phyloP scores from a whole-genome alignment of 148 eudicot genomes.

The Tetragonia tetragonoides region DNA sequence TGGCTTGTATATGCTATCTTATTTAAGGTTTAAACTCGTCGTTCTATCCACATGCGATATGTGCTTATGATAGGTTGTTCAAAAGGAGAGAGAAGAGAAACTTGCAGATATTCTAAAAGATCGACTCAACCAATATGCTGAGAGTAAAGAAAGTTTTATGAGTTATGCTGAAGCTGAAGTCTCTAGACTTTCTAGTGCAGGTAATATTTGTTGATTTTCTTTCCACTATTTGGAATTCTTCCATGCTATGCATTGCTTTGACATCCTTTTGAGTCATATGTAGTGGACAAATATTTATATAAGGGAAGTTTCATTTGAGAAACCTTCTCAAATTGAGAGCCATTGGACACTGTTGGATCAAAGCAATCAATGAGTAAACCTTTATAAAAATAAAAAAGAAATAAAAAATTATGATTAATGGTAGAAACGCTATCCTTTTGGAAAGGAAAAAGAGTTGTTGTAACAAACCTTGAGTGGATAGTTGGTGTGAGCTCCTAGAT shows the following conservation, averaged over 20 bases:
- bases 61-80: constrained; percentile 57
- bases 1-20: background rate
- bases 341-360: too few relatives aligned
- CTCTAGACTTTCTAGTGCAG: constrained; percentile 85
- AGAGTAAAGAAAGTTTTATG: constrained; percentile 74
- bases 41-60: constrained; percentile 5
- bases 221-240: background rate
- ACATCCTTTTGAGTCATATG: background rate
- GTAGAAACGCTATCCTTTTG: too few relatives aligned
- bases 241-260: background rate
- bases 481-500: too few relatives aligned
- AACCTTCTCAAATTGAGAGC: too few relatives aligned
- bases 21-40: constrained; percentile 4
- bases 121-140: constrained; percentile 80
- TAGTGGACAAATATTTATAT: background rate
- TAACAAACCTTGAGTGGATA: too few relatives aligned
- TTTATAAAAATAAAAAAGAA: too few relatives aligned
- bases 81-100: constrained; percentile 94
- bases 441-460: too few relatives aligned
- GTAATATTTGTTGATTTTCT: constrained; percentile 30
- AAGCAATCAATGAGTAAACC: too few relatives aligned
- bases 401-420: too few relatives aligned
- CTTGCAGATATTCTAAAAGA: constrained; percentile 65
- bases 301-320: too few relatives aligned
- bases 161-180: constrained; percentile 84